These are phyloP conservation scores for Saccharata proteae DNA, from an alignment of 2,329 filamentous ascomycete species.

Conservation along the genomic window DNA sequence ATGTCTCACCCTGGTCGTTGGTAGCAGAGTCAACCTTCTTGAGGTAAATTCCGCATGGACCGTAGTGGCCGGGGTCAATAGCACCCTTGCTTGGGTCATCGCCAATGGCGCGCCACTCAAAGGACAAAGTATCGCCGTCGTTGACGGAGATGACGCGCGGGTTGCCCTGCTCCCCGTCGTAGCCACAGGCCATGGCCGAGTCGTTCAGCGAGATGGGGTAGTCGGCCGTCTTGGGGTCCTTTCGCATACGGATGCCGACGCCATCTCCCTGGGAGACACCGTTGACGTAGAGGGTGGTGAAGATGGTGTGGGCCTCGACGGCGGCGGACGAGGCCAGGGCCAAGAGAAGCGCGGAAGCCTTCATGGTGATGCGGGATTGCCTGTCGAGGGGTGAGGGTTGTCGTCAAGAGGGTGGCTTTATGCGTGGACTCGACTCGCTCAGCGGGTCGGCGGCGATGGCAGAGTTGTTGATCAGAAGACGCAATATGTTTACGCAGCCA, in stretches of 20 bases:
- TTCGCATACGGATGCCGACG: constrained; percentile 58
- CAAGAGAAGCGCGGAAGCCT: constrained; percentile 2
- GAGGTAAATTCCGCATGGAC: constrained; percentile 62
- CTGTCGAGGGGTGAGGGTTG: neutral
- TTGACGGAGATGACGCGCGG: constrained; percentile 33
- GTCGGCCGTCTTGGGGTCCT: constrained; percentile 39
- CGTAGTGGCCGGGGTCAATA: constrained; percentile 51
- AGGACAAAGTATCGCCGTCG: constrained; percentile 47
- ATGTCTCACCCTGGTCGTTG: constrained; percentile 29
- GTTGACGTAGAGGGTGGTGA: constrained; percentile 23
- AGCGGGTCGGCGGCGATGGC: neutral
- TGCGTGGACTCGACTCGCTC: neutral
- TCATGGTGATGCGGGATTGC: constrained; percentile 2
- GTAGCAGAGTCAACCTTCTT: constrained; percentile 52
- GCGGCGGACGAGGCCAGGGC: constrained; percentile 3
- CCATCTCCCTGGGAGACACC: constrained; percentile 44
- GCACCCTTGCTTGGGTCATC: constrained; percentile 41
- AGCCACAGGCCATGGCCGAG: constrained; percentile 59
- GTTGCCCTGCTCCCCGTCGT: constrained; percentile 36
- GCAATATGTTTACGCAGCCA: neutral
- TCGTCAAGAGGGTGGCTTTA: constrained; percentile 1
- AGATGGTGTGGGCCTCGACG: constrained; percentile 21
- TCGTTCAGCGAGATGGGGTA: constrained; percentile 47
- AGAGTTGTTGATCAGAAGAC: neutral
- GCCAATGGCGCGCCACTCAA: constrained; percentile 53